Evolutionary conservation across 805 yeast genomes (phyloP).

Genomic region (Millerago galiae): DNA sequence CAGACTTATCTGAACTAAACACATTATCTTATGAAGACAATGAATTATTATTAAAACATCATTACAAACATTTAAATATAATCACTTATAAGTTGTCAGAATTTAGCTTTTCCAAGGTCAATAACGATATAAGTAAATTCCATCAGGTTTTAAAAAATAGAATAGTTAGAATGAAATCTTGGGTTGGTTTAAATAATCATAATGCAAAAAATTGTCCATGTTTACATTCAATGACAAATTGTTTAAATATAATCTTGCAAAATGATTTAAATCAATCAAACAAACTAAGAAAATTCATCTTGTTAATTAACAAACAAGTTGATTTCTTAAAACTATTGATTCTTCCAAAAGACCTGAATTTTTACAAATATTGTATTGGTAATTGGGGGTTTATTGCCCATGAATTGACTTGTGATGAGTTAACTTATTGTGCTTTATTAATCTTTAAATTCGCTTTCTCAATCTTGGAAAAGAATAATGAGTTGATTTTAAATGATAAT

Average conservation of each 20-base stretch:
- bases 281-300: constrained; percentile 14
- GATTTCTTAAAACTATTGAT: constrained; percentile 21
- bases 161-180: constrained; percentile 31
- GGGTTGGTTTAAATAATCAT: constrained; percentile 33
- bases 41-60: constrained; percentile 11
- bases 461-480: constrained; percentile 13
- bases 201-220: constrained; percentile 18
- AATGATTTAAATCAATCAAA: constrained; percentile 10
- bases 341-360: constrained; percentile 21
- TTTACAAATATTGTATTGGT: constrained; percentile 35
- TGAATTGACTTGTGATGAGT: constrained; percentile 56
- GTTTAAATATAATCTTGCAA: constrained; percentile 20
- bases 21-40: constrained; percentile 9
- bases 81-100: constrained; percentile 13
- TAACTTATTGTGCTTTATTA: constrained; percentile 49
- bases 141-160: constrained; percentile 23
- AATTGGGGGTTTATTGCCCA: constrained; percentile 72
- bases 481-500: constrained; percentile 29
- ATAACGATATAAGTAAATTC: constrained; percentile 14
- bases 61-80: constrained; percentile 20
- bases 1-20: constrained; percentile 6
- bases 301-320: constrained; percentile 24
- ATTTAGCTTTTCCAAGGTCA: constrained; percentile 14
- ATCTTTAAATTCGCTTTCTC: constrained; percentile 43
- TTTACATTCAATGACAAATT: constrained; percentile 31